These are phyloP conservation scores for Gillenia trifoliata DNA, from an alignment of 306 rosid genomes.

Conservation along the genomic window DNA sequence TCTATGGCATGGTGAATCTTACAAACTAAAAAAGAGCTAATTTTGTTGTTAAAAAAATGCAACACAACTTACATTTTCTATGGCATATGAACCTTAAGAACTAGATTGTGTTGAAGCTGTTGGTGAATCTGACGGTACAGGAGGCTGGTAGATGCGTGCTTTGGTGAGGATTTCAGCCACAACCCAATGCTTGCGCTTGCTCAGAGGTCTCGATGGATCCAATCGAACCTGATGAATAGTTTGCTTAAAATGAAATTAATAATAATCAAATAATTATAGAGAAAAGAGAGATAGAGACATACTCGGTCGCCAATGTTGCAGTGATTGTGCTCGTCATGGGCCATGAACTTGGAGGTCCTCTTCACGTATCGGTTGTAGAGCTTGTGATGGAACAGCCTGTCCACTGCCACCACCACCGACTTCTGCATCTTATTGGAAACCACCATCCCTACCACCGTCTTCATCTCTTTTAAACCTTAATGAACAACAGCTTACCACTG, in stretches of 20 bases:
- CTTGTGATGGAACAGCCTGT: slow-evolving; percentile 64
- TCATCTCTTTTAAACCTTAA: slow-evolving; percentile 40
- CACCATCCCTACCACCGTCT: slow-evolving; percentile 82
- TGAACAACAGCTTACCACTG: background rate
- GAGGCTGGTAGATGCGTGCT: slow-evolving; percentile 74
- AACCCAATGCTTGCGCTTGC: slow-evolving; percentile 78
- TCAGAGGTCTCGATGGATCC: slow-evolving; percentile 79
- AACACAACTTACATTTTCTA: too few relatives aligned
- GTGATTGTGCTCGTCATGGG: slow-evolving; percentile 62
- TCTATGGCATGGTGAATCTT: background rate
- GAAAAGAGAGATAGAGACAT: background rate
- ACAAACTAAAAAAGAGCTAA: background rate
- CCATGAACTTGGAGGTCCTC: slow-evolving; percentile 94
- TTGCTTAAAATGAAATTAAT: background rate
- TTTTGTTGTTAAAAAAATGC: background rate
- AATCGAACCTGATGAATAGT: slow-evolving; percentile 54
- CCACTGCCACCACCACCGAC: slow-evolving; percentile 91
- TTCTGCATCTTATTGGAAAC: slow-evolving; percentile 98
- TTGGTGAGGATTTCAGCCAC: slow-evolving; percentile 84
- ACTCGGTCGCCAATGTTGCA: slow-evolving; percentile 85
- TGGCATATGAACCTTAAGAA: slow-evolving; percentile 24
- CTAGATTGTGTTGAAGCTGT: background rate
- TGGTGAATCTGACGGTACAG: slow-evolving; percentile 19
- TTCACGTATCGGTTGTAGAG: slow-evolving; percentile 71
- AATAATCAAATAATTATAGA: background rate